Conservation (phyloP, 2,329 filamentous ascomycete genomes). For the Mollisia scopiformis region DNA sequence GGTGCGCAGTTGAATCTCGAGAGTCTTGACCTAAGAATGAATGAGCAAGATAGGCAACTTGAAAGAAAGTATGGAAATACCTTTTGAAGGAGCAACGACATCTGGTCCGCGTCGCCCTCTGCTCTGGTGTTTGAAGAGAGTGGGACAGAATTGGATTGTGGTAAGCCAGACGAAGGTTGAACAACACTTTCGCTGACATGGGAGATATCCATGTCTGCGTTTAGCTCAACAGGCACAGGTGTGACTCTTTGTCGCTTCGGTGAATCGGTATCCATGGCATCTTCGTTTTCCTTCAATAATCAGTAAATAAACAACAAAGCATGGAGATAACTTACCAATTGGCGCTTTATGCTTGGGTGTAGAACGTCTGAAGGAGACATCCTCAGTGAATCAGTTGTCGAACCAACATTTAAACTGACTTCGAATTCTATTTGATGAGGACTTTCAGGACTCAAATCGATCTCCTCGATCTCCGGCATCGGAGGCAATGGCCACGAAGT, state of each 20-base stretch:
- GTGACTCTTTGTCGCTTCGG: conserved; percentile 29
- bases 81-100: conserved; percentile 23
- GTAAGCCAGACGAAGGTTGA: neutral
- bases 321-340: conserved; percentile 20
- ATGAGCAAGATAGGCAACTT: neutral
- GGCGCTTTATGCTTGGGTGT: conserved; percentile 13
- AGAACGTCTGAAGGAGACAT: neutral
- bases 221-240: conserved; percentile 11
- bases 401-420: neutral
- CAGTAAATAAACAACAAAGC: neutral
- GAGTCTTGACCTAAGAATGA: neutral
- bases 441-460: conserved; percentile 12
- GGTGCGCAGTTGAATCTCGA: conserved; percentile 30
- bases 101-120: conserved; percentile 6
- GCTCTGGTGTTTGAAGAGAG: neutral
- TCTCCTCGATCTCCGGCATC: conserved; percentile 29
- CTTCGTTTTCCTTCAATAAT: conserved; percentile 16
- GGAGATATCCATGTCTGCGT: conserved; percentile 2
- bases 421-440: neutral
- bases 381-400: neutral
- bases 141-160: neutral
- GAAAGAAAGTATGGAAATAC: conserved; percentile 19
- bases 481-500: conserved; percentile 26
- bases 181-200: conserved; percentile 13
- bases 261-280: conserved; percentile 14